Evolutionary conservation across 352 stramenopile genomes (phyloP).

Genomic region (Phytophthora chlamydospora): DNA sequence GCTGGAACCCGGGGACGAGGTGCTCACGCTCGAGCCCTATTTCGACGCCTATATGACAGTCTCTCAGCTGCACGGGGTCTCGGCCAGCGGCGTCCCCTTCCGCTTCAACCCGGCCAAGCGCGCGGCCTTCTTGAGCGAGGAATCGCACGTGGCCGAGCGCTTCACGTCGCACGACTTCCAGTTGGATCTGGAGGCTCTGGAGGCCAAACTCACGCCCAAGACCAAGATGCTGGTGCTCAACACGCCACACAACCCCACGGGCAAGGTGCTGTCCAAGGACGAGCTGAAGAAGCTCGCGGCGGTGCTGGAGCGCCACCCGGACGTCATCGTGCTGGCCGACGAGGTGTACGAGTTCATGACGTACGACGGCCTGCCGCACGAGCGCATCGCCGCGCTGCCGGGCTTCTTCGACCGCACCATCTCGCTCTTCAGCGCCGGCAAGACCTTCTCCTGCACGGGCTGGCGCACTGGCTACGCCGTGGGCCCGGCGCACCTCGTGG

Average conservation of each 20-base stretch:
- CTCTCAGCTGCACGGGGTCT: conserved; percentile 82
- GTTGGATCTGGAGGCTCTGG: conserved; percentile 88
- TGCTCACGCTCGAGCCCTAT: conserved; percentile 90
- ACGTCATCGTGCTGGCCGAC: conserved; percentile 95
- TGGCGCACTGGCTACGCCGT: conserved; percentile 92
- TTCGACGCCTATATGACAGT: conserved; percentile 92
- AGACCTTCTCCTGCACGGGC: conserved; percentile 95
- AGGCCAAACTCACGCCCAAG: conserved; percentile 85
- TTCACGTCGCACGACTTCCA: conserved; percentile 82
- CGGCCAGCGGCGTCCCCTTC: conserved; percentile 76
- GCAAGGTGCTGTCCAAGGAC: conserved; percentile 95
- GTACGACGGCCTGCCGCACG: conserved; percentile 76
- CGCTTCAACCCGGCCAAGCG: conserved; percentile 56
- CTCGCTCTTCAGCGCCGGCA: conserved; percentile 93
- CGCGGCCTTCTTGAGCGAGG: conserved; percentile 42
- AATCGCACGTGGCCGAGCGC: conserved; percentile 16
- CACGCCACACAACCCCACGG: conserved; percentile 98
- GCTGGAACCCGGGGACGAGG: conserved; percentile 83
- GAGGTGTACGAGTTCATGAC: conserved; percentile 99
- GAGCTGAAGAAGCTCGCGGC: conserved; percentile 94
- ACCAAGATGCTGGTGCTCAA: conserved; percentile 98
- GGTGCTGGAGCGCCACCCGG: conserved; percentile 83
- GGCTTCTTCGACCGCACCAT: conserved; percentile 90
- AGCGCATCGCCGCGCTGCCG: conserved; percentile 78
- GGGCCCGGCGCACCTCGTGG: conserved; percentile 55